Evolutionary conservation across 139 green algal genomes (phyloP).

Genomic region (Auxenochlorella pyrenoidosa): DNA sequence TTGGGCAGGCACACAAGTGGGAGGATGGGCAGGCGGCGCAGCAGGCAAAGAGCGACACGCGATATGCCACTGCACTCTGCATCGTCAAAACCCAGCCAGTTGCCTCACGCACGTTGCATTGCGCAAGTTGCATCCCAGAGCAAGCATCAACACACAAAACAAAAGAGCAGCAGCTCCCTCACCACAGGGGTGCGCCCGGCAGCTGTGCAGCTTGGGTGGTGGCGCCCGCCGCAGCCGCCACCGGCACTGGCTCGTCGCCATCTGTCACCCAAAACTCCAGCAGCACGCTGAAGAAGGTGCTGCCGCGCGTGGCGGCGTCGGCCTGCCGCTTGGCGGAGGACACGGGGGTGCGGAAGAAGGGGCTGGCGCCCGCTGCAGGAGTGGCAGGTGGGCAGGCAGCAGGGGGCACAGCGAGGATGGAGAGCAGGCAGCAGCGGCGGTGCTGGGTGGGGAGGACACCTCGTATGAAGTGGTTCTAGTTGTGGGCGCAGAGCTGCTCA

Average conservation of each 20-base stretch:
- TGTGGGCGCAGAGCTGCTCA: too few relatives aligned
- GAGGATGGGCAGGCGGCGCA: background rate
- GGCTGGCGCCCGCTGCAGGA: background rate
- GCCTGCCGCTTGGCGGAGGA: conserved; percentile 12
- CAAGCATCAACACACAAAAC: too few relatives aligned
- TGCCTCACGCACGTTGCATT: too few relatives aligned
- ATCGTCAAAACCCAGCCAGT: too few relatives aligned
- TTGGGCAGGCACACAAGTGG: too few relatives aligned
- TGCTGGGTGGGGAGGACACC: background rate
- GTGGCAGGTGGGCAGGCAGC: background rate
- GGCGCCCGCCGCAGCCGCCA: background rate
- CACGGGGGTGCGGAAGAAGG: conserved; percentile 26
- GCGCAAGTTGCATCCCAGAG: background rate
- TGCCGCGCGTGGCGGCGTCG: conserved; percentile 14
- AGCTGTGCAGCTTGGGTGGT: background rate
- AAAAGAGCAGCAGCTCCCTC: background rate
- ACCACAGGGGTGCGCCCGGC: conserved; percentile 6
- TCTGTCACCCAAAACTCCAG: conserved; percentile 88
- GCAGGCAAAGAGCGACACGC: background rate
- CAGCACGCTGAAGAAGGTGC: conserved; percentile 52
- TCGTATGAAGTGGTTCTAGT: too few relatives aligned
- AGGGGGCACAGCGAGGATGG: background rate
- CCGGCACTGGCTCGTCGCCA: conserved; percentile 66
- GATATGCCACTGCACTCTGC: too few relatives aligned
- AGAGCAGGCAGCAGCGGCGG: background rate